phyloP scores from a whole-genome alignment of 176 grass and related monocot genomes.

The Echinochloa phyllopogon region DNA sequence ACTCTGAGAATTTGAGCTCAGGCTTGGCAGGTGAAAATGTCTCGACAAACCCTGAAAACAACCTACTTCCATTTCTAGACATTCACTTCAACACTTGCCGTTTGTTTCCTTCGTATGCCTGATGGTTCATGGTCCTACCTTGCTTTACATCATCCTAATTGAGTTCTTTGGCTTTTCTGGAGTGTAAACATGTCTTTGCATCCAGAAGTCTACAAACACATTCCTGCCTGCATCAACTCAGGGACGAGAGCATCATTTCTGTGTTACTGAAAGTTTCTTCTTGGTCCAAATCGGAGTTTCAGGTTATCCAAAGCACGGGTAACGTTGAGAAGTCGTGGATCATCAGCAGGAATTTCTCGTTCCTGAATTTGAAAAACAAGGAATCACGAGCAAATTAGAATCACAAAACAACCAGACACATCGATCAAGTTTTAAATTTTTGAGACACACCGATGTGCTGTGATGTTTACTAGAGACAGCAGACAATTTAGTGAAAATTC shows the following conservation, averaged over 20 bases:
- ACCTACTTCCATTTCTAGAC: background rate
- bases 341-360: conserved; percentile 87
- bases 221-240: conserved; percentile 4
- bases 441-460: background rate
- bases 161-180: conserved; percentile 4
- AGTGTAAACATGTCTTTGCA: conserved; percentile 6
- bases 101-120: background rate
- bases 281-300: conserved; percentile 52
- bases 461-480: background rate
- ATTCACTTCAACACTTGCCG: background rate
- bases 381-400: background rate
- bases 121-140: background rate
- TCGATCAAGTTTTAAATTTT: background rate
- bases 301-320: conserved; percentile 65
- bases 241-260: background rate
- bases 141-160: conserved; percentile 4
- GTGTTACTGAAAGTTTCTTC: conserved; percentile 54
- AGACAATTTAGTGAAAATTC: conserved; percentile 7
- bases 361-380: conserved; percentile 52
- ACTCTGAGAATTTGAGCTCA: background rate
- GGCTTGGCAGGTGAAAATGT: background rate
- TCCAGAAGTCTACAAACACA: conserved; percentile 14
- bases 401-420: conserved; percentile 11
- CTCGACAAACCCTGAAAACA: background rate
- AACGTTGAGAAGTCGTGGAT: conserved; percentile 76